phyloP scores from a whole-genome alignment of 768 basidiomycete genomes.

The Russula dissimulans region DNA sequence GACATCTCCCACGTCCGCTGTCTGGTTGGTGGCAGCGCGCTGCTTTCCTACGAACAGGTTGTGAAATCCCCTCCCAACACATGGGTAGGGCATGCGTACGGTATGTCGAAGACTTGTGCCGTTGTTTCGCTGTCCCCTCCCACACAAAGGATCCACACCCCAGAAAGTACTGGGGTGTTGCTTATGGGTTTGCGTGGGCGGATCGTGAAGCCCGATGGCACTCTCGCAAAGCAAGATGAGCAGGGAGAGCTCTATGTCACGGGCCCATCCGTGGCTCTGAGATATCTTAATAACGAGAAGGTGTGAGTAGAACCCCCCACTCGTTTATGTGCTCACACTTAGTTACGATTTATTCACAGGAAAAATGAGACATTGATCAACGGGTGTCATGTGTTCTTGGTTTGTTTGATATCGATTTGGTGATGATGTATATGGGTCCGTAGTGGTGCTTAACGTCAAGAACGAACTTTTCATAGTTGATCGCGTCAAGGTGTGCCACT shows the following conservation, averaged over 20 bases:
- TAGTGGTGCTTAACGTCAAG: conserved; percentile 44
- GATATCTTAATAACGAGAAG: conserved; percentile 43
- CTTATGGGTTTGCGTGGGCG: conserved; percentile 44
- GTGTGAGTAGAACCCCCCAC: conserved; percentile 37
- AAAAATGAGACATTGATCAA: conserved; percentile 59
- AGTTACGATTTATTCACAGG: conserved; percentile 26
- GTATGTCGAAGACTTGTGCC: conserved; percentile 60
- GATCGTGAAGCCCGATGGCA: conserved; percentile 45
- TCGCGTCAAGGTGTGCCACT: conserved; percentile 43
- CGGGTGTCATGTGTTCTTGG: conserved; percentile 33
- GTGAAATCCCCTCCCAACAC: conserved; percentile 40
- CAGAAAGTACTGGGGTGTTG: conserved; percentile 38
- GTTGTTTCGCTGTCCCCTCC: conserved; percentile 43
- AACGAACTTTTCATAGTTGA: conserved; percentile 52
- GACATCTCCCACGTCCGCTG: conserved; percentile 23
- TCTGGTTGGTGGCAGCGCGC: conserved; percentile 26
- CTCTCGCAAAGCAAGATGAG: conserved; percentile 42
- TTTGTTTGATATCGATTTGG: neutral
- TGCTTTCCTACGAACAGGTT: conserved; percentile 31
- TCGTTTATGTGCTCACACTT: neutral
- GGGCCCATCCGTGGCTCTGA: conserved; percentile 30
- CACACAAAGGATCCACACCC: conserved; percentile 37
- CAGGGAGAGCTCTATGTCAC: conserved; percentile 47
- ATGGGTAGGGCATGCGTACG: conserved; percentile 46
- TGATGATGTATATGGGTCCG: conserved; percentile 43